A percentile compares a stretch with the other conserved stretches of the same genome.
These are phyloP conservation scores for Neonectria hederae DNA, from an alignment of 2,329 filamentous ascomycete genomes.

Conservation along the genomic window DNA sequence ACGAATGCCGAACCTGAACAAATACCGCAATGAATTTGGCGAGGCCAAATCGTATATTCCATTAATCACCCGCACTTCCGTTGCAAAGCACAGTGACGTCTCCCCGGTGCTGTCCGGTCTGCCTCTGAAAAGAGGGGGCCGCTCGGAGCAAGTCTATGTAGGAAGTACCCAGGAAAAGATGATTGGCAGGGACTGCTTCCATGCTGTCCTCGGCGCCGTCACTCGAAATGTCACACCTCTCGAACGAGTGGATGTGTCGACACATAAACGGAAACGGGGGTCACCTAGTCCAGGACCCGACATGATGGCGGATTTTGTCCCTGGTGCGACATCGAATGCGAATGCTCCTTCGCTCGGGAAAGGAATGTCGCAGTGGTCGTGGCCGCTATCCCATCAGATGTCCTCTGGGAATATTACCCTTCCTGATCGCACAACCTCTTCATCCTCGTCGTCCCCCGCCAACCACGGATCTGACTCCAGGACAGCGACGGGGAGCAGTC, in stretches of 20 bases:
- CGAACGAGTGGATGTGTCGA: constrained; percentile 24
- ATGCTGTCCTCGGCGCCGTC: constrained; percentile 46
- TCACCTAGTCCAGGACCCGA: constrained; percentile 41
- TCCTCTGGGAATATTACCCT: constrained; percentile 31
- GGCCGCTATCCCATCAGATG: constrained; percentile 21
- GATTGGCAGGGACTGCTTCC: constrained; percentile 43
- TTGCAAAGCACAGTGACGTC: constrained; percentile 53
- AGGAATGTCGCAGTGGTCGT: neutral
- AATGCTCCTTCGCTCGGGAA: neutral
- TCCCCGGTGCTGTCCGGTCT: constrained; percentile 57
- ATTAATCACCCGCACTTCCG: constrained; percentile 56
- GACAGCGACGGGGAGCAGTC: constrained; percentile 41
- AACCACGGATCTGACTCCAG: constrained; percentile 35
- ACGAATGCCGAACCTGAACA: constrained; percentile 48
- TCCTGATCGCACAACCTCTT: constrained; percentile 48
- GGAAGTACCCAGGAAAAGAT: neutral
- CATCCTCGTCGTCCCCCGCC: constrained; percentile 45
- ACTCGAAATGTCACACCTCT: constrained; percentile 42
- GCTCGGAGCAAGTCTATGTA: neutral
- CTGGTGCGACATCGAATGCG: neutral
- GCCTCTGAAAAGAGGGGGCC: constrained; percentile 45
- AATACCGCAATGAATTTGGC: constrained; percentile 45
- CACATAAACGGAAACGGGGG: constrained; percentile 47
- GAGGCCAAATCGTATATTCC: constrained; percentile 54
- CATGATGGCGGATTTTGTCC: constrained; percentile 5